A percentile compares a stretch with the other conserved stretches of the same genome.
These are phyloP conservation scores for Globisporangium viniferum DNA, from an alignment of 352 stramenopile species.

Conservation along the genomic window DNA sequence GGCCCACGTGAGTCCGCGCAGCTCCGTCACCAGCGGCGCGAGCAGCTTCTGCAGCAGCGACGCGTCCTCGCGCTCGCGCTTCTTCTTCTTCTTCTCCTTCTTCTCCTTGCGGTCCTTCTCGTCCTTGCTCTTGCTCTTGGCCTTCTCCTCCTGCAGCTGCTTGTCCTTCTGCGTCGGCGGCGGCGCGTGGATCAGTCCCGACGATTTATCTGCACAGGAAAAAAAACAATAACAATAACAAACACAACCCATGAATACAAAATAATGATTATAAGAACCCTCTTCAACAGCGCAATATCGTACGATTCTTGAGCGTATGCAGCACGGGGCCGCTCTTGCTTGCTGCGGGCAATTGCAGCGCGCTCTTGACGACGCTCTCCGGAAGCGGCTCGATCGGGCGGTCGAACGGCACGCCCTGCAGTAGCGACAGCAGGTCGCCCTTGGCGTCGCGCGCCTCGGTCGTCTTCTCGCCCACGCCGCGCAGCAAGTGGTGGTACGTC, in stretches of 20 bases:
- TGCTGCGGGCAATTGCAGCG: conserved; percentile 56
- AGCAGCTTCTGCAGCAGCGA: conserved; percentile 70
- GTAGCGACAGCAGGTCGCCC: conserved; percentile 51
- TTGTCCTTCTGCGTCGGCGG: conserved; percentile 39
- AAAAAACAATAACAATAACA: not conserved
- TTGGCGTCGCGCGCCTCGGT: conserved; percentile 36
- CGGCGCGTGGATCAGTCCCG: conserved; percentile 65
- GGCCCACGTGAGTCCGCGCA: conserved; percentile 66
- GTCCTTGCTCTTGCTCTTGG: conserved; percentile 51
- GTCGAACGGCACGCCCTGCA: conserved; percentile 76
- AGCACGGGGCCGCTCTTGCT: conserved; percentile 58
- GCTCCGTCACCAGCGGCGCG: conserved; percentile 57
- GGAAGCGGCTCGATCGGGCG: conserved; percentile 72
- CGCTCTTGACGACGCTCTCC: conserved; percentile 68
- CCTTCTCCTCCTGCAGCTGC: conserved; percentile 37
- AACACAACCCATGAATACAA: not conserved
- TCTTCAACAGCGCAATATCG: conserved; percentile 6
- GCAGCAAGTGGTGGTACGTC: conserved; percentile 73
- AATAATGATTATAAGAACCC: not conserved
- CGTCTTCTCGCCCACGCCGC: conserved; percentile 51
- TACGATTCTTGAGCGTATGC: conserved; percentile 40
- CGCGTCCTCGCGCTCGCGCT: conserved; percentile 73
- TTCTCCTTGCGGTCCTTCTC: conserved; percentile 79
- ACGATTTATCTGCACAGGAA: conserved; percentile 25
- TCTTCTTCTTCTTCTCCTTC: conserved; percentile 85